Conservation (phyloP, 148 eudicot genomes). For the Amaranthus palmeri region DNA sequence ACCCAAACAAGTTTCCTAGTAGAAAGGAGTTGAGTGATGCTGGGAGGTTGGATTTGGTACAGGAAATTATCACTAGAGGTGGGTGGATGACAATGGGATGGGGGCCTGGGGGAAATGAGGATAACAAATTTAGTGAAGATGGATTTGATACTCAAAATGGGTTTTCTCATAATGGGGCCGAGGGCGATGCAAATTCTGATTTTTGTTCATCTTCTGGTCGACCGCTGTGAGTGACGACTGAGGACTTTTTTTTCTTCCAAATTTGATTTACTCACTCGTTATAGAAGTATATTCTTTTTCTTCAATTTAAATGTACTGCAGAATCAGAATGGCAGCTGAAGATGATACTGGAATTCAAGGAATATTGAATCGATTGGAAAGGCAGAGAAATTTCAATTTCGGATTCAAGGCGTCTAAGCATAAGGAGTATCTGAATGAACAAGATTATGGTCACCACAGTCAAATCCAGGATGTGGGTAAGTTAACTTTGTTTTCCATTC, state of each 20-base stretch:
- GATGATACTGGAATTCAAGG: conserved; percentile 60
- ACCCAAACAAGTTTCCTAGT: conserved; percentile 58
- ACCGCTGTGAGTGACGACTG: conserved; percentile 37
- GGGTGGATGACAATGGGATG: conserved; percentile 86
- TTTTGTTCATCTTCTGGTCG: conserved; percentile 42
- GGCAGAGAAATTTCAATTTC: conserved; percentile 48
- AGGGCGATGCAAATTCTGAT: conserved; percentile 18
- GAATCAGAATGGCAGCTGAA: conserved; percentile 33
- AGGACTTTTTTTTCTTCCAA: conserved; percentile 24
- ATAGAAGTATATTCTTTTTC: not conserved
- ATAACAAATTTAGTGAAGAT: conserved; percentile 15
- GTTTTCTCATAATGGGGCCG: conserved; percentile 23
- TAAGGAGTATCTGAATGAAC: conserved; percentile 9
- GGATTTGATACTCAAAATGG: conserved; percentile 16
- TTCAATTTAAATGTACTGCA: conserved; percentile 19
- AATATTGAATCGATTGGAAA: conserved; percentile 65
- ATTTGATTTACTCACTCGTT: not conserved
- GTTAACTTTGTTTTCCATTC: conserved; percentile 24
- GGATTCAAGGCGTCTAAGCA: conserved; percentile 34
- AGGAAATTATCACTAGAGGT: conserved; percentile 50
- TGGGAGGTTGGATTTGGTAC: conserved; percentile 72
- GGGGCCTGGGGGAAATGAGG: conserved; percentile 38
- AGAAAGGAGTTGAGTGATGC: conserved; percentile 50
- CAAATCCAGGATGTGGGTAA: conserved; percentile 36
- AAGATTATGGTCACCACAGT: conserved; percentile 10